Evolutionary conservation across 176 grass and related monocot species (phyloP), one percentile per base, ranked within the genome.

Genomic region (Aechmea fasciata): DNA sequence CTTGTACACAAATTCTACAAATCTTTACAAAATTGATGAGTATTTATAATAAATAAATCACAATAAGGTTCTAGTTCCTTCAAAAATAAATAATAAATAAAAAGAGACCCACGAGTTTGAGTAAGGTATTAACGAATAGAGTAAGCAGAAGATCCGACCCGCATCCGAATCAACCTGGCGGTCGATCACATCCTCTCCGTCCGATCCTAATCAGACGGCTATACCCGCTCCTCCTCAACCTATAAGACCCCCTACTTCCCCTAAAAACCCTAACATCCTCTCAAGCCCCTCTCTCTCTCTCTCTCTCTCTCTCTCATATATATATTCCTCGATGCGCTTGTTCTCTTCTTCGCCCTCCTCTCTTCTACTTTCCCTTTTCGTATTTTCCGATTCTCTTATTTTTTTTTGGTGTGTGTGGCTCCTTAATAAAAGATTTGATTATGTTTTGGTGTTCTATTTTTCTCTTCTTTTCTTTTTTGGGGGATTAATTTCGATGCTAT

Each of bases 241-340:
- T 6, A 41, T 7, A 41, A 41, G 6, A 41, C 0, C 33, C 33
- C 25, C 25, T 1, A 4, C 33, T 41, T 41, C 33, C 7, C 59
- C 18, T 2, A 63, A 73, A 73, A 80, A 80, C 51, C 78, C 78
- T 73, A 73, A 48, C 15, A 26, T 2, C 25, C 25, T 26, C 25
- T 26, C 1, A 26, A 26, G 25, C 25, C 25, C 25, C 25, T 18
- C 57, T 7, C 8, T 62, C 11, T 62, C 25, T 18, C 57, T 7
- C 8, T 62, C 11, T 62, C 1, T 26, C 25, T 26, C 25, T 18
- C 57, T 7, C 8, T 62, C 11, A 23, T 62, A 12, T 26, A 47
- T 80, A 80, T 80, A 80, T 26, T 26, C 2, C 25, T 26, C 25
- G 25, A 26, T 26, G 25, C 25, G 25, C 33, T 41, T 41, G 51